Percentiles rank a stretch among this genome's conserved stretches.
Evolutionary conservation across 2,329 filamentous ascomycete species (phyloP).

Genomic region (Diaporthe caulivora): DNA sequence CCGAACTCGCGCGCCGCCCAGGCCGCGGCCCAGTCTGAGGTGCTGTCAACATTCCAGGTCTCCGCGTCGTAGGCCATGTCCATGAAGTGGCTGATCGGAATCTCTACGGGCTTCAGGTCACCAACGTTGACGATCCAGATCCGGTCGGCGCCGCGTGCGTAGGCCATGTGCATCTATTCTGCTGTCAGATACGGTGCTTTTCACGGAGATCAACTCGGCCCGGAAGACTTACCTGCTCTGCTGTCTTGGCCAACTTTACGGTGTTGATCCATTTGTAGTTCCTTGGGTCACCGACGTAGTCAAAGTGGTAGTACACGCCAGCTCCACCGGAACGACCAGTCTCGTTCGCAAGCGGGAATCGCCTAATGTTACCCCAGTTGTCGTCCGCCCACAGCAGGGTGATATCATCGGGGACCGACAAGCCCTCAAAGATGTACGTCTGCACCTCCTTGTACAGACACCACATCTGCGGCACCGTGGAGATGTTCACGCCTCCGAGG

Average conservation of each 20-base stretch:
- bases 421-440: slow-evolving; percentile 74
- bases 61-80: slow-evolving; percentile 76
- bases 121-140: slow-evolving; percentile 79
- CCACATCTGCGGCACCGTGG: slow-evolving; percentile 76
- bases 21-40: slow-evolving; percentile 65
- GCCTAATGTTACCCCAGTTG: slow-evolving; percentile 75
- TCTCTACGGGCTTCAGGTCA: slow-evolving; percentile 73
- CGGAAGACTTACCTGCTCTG: slow-evolving; percentile 55
- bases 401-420: slow-evolving; percentile 74
- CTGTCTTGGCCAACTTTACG: slow-evolving; percentile 71
- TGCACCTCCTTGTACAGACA: slow-evolving; percentile 82
- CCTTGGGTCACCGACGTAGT: slow-evolving; percentile 63
- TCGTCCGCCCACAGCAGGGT: slow-evolving; percentile 78
- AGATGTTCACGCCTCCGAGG: slow-evolving; percentile 61
- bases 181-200: not conserved
- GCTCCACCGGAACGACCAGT: slow-evolving; percentile 70
- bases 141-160: slow-evolving; percentile 67
- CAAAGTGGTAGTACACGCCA: slow-evolving; percentile 74
- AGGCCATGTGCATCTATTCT: slow-evolving; percentile 68
- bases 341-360: slow-evolving; percentile 72
- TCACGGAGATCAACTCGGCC: not conserved
- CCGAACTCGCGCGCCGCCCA: slow-evolving; percentile 69
- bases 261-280: slow-evolving; percentile 74
- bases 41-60: slow-evolving; percentile 67
- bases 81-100: slow-evolving; percentile 76